Evolutionary conservation across 2,329 filamentous ascomycete genomes (phyloP), one percentile per base, ranked within the genome.

Genomic region (Ceratocystis variospora): DNA sequence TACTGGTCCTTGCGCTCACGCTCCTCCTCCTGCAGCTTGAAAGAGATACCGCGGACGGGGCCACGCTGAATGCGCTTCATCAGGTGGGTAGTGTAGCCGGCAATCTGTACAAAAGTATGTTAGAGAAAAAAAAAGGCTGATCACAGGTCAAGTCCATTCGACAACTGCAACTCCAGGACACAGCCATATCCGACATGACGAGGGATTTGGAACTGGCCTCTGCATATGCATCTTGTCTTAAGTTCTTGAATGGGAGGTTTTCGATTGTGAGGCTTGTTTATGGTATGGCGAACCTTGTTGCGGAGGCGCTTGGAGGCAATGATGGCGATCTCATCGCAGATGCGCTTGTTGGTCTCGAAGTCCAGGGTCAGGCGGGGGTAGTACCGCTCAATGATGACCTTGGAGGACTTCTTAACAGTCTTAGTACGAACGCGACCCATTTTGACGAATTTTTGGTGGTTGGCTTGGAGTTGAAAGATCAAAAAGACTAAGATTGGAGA

Each of bases 1-100:
- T 96, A 99, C 85, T 99, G 94, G 84, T 99, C 94, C 89, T 99
- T 99, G 79, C 94, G 89, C 84, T 99, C 94, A 86, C 94, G 90
- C 88, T 99, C 94, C 85, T 99, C 94, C 84, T 99, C 94, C 83
- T 99, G 94, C 70, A 99, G 90, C 87, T 99, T 99, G 92, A 99
- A 99, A 80, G 95, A 99, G 82, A 99, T 99, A 84, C 94, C 94
- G 75, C 94, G 95, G 80, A 99, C 94, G 72, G 94, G 94, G 72
- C 94, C 94, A 79, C 94, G 91, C 85, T 97, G 94, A 75, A 99
- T 99, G 81, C 94, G 94, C 88, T 97, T 97, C 95, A 99, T 99
- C 81, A 95, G 79, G 79, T 96, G 91, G 73, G 94, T 97, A 75
- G 93, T 96, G 87, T 96, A 97, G 75, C 94, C 94, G 76, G 94